These are phyloP conservation scores for Alloteropsis semialata DNA, from an alignment of 176 grass and related monocot species.

Conservation along the genomic window DNA sequence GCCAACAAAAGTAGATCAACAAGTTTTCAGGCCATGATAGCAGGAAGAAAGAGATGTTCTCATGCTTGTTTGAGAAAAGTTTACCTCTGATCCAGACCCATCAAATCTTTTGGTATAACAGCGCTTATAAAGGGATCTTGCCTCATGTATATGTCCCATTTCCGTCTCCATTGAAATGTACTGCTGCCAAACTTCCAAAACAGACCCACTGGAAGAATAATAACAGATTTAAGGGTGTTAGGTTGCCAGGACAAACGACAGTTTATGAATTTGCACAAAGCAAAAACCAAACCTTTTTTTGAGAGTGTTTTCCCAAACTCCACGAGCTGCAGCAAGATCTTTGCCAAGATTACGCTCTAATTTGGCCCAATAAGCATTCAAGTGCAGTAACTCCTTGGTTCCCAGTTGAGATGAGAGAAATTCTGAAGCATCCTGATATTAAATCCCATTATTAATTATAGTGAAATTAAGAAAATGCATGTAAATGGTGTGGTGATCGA, in stretches of 20 bases:
- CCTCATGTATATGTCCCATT: conserved; percentile 69
- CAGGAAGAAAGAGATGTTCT: not conserved
- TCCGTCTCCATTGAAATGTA: conserved; percentile 85
- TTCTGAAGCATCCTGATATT: conserved; percentile 72
- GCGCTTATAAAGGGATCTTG: conserved; percentile 87
- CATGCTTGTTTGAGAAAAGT: conserved; percentile 8
- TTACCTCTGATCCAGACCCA: conserved; percentile 93
- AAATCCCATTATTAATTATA: conserved; percentile 28
- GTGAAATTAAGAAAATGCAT: conserved; percentile 1
- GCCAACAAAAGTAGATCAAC: not conserved
- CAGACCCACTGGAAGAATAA: conserved; percentile 69
- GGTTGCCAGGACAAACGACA: not conserved
- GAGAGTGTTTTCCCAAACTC: conserved; percentile 80
- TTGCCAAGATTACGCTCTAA: conserved; percentile 79
- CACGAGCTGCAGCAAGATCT: conserved; percentile 63
- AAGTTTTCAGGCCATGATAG: not conserved
- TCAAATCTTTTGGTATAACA: conserved; percentile 85
- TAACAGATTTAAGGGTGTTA: conserved; percentile 21
- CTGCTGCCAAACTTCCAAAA: conserved; percentile 72
- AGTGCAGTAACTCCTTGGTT: conserved; percentile 60
- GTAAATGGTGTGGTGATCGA: conserved; percentile 4
- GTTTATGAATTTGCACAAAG: conserved; percentile 17
- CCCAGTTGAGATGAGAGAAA: conserved; percentile 61
- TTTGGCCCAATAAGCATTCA: conserved; percentile 79
- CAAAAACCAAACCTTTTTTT: conserved; percentile 71